Percentiles rank a stretch among this genome's conserved stretches.
Evolutionary conservation across 148 eudicot species (phyloP).

Genomic region (Rhododendron griersonianum): DNA sequence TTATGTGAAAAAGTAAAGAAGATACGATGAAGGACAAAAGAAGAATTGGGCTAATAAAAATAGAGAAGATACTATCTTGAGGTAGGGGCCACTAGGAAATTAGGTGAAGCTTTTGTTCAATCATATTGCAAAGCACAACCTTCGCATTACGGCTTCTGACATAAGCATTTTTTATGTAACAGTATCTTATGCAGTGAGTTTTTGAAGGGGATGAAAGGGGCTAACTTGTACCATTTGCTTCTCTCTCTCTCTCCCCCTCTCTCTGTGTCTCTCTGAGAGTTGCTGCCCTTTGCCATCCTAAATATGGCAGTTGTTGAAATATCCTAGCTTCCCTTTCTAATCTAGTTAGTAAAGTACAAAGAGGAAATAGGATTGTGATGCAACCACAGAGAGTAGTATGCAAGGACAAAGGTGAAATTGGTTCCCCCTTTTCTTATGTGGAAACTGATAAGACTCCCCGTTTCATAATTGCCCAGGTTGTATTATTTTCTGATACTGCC

Average conservation of each 20-base stretch:
- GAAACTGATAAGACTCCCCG: neutral
- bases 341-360: neutral
- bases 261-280: neutral
- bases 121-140: neutral
- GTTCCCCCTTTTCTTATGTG: neutral
- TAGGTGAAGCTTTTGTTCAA: neutral
- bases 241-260: neutral
- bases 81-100: neutral
- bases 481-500: neutral
- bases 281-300: neutral
- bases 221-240: neutral
- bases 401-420: neutral
- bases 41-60: neutral
- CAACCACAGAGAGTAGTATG: neutral
- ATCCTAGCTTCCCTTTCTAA: neutral
- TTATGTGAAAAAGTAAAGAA: neutral
- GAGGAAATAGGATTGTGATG: neutral
- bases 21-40: neutral
- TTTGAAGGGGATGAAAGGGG: neutral
- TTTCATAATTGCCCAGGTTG: neutral
- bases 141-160: neutral
- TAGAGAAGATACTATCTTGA: neutral
- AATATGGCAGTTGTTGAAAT: neutral
- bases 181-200: constrained; percentile 2
- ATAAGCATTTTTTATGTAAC: neutral